Evolutionary conservation across 805 yeast species (phyloP).

Genomic region (Candida insectalens): DNA sequence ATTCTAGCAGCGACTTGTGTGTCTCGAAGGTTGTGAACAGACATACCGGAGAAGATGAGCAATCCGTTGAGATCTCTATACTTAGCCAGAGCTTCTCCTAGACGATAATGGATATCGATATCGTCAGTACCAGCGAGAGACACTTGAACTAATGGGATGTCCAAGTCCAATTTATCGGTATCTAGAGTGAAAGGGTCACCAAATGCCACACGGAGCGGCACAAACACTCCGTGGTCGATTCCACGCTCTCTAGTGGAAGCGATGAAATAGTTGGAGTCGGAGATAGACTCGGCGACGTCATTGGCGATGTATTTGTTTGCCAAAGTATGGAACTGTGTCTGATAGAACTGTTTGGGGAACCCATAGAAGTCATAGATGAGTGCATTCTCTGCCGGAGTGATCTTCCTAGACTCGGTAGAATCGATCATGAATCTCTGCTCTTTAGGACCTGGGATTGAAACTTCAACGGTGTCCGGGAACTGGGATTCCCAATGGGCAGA

Average conservation of each 20-base stretch:
- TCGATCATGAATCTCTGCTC: conserved; percentile 11
- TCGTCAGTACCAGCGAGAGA: conserved; percentile 34
- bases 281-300: conserved; percentile 32
- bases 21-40: conserved; percentile 67
- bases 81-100: conserved; percentile 46
- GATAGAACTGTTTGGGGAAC: conserved; percentile 57
- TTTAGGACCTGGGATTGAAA: conserved; percentile 31
- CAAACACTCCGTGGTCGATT: conserved; percentile 80
- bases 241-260: conserved; percentile 47
- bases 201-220: conserved; percentile 67
- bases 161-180: conserved; percentile 32
- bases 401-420: conserved; percentile 10
- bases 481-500: conserved; percentile 74
- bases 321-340: conserved; percentile 48
- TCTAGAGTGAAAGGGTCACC: conserved; percentile 26
- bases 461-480: conserved; percentile 32
- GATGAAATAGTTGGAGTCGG: conserved; percentile 30
- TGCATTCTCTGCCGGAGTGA: conserved; percentile 32
- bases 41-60: conserved; percentile 65
- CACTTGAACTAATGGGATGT: conserved; percentile 40
- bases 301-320: conserved; percentile 34
- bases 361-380: conserved; percentile 70
- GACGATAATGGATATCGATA: conserved; percentile 33
- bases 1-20: conserved; percentile 23
- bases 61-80: conserved; percentile 44